Evolutionary conservation across 2,329 filamentous ascomycete genomes (phyloP), one percentile per base, ranked within the genome.

Genomic region (Fusarium begoniae): DNA sequence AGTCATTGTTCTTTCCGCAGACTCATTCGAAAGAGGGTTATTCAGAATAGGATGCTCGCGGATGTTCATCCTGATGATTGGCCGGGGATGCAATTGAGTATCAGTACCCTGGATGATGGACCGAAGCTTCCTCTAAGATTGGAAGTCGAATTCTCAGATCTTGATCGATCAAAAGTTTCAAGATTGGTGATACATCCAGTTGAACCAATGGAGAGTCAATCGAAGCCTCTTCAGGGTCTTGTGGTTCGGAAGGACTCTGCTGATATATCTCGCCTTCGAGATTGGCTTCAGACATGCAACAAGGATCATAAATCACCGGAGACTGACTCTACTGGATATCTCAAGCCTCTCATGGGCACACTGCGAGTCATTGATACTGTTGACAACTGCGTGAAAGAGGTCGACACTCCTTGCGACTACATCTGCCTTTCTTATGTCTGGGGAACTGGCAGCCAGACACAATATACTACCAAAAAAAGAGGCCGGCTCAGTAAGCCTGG

Each of bases 341-440:
- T 58, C 3, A 45, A 28, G 3, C 60, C 61, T 18, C 41, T 43
- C 2, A 22, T 20, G 6, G 11, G 22, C 8, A 58, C 10, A 6
- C 14, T 71, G 1, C 41, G 66, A 37, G 51, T 71, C 11, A 65
- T 71, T 0, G 66, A 71, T 8, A 70, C 55, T 2, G 2, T 28
- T 3, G 66, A 70, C 0, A 57, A 62, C 5, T 70, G 55, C 14
- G 55, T 70, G 14, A 53, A 51, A 20, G 61, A 58, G 5, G 55
- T 66, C 9, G 10, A 70, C 2, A 50, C 41, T 1, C 66, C 66
- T 7, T 71, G 55, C 20, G 54, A 62, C 11, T 71, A 70, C 5
- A 51, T 55, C 13, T 71, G 69, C 3, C 61, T 71, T 22, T 71
- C 69, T 0, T 71, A 71, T 15, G 69, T 71, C 6, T 71, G 66